These are phyloP conservation scores for Penicillium riverlandense DNA, from an alignment of 495 filamentous ascomycete species.

Conservation along the genomic window DNA sequence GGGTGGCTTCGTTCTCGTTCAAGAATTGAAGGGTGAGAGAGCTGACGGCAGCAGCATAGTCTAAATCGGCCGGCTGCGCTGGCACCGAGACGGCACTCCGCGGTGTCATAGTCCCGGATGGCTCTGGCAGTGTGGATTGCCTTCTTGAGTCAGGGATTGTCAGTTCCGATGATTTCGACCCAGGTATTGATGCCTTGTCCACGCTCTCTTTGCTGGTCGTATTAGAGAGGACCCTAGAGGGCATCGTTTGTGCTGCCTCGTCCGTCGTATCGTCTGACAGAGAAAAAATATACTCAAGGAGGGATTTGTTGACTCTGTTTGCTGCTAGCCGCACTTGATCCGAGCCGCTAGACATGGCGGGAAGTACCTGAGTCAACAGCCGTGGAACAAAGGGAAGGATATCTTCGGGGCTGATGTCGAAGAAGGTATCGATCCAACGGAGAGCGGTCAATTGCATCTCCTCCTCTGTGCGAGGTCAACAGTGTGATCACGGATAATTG, in stretches of 20 bases:
- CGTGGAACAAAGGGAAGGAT: constrained; percentile 93
- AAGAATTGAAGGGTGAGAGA: constrained; percentile 91
- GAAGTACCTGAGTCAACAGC: constrained; percentile 84
- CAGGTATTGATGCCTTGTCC: constrained; percentile 44
- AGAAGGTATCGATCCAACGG: constrained; percentile 92
- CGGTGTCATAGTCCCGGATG: constrained; percentile 40
- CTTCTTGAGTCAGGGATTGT: constrained; percentile 21
- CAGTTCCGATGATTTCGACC: constrained; percentile 37
- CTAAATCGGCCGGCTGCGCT: constrained; percentile 58
- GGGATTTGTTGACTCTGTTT: constrained; percentile 75
- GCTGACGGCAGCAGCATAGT: constrained; percentile 95
- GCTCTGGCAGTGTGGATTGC: constrained; percentile 26
- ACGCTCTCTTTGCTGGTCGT: constrained; percentile 42
- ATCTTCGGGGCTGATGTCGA: constrained; percentile 95
- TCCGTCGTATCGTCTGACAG: constrained; percentile 66
- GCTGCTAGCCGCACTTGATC: constrained; percentile 86
- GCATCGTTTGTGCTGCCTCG: constrained; percentile 30
- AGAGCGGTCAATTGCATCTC: constrained; percentile 85
- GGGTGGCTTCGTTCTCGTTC: constrained; percentile 92
- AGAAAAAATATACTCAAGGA: constrained; percentile 87
- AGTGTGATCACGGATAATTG: neutral
- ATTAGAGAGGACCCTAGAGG: constrained; percentile 24
- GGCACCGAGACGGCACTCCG: constrained; percentile 36
- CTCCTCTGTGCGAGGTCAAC: constrained; percentile 49
- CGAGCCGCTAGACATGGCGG: constrained; percentile 86